Conservation (phyloP, 2,329 filamentous ascomycete genomes). For the Geosmithia putterillii region DNA sequence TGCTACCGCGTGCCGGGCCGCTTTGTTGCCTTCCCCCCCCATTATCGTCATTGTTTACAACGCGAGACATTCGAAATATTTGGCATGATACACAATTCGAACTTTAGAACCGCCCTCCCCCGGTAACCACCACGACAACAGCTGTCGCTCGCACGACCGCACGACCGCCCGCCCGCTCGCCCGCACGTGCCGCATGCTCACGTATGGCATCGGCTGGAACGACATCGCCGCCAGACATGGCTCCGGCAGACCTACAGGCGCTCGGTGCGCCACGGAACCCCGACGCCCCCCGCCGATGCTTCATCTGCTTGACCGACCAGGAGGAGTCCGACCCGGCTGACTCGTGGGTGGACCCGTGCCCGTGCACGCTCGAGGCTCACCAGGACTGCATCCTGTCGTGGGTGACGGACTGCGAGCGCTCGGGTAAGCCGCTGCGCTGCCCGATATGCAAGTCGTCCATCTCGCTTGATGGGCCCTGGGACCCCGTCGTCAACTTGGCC, state of each 20-base stretch:
- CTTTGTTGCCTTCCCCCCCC: background rate
- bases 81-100: no score
- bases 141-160: background rate
- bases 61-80: no score
- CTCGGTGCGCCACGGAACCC: conserved; percentile 6
- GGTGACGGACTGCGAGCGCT: conserved; percentile 76
- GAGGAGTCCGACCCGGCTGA: conserved; percentile 32
- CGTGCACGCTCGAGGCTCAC: conserved; percentile 82
- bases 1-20: background rate
- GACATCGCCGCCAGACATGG: conserved; percentile 1
- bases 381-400: conserved; percentile 83
- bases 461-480: conserved; percentile 60
- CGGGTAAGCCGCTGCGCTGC: conserved; percentile 59
- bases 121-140: no score
- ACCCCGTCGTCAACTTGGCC: conserved; percentile 56
- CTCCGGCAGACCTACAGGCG: conserved; percentile 7
- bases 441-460: conserved; percentile 85
- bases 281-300: conserved; percentile 35
- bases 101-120: no score
- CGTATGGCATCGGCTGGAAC: background rate
- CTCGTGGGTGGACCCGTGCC: conserved; percentile 78
- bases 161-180: no score
- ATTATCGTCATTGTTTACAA: no score
- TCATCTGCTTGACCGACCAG: conserved; percentile 50
- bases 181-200: no score